Conservation (phyloP, 2,329 filamentous ascomycete genomes). For the Trichoderma afroharzianum region DNA sequence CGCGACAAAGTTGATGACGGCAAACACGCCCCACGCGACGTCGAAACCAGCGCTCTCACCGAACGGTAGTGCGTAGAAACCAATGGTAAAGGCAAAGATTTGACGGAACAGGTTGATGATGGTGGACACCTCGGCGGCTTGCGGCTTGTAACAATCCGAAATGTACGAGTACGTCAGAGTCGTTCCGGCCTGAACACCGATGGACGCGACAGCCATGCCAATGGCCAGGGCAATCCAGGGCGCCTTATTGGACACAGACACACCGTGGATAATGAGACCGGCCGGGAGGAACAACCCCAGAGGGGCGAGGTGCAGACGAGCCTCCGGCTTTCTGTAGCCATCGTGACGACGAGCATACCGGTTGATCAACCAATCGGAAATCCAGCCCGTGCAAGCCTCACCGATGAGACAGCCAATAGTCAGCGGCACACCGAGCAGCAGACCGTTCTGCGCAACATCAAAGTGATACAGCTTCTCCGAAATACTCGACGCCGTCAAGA, state of each 20-base stretch:
- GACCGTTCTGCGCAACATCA: slow-evolving; percentile 3
- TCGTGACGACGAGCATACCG: slow-evolving; percentile 8
- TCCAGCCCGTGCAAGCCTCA: slow-evolving; percentile 10
- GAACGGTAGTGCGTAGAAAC: slow-evolving; percentile 6
- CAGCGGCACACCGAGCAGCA: slow-evolving; percentile 4
- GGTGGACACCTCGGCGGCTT: slow-evolving; percentile 7
- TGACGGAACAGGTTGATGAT: slow-evolving; percentile 10
- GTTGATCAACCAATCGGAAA: slow-evolving; percentile 12
- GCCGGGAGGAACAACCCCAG: background rate
- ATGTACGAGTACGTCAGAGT: slow-evolving; percentile 13
- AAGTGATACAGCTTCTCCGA: slow-evolving; percentile 10
- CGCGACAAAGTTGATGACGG: background rate
- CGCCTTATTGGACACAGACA: background rate
- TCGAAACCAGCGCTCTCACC: background rate
- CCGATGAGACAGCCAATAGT: slow-evolving; percentile 4
- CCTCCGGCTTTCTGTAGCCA: background rate
- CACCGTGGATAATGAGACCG: slow-evolving; percentile 8
- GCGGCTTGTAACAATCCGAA: slow-evolving; percentile 11
- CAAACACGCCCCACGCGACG: slow-evolving; percentile 9
- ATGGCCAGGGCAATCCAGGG: slow-evolving; percentile 12
- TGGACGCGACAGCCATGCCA: slow-evolving; percentile 2
- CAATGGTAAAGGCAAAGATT: slow-evolving; percentile 10
- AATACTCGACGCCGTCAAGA: slow-evolving; percentile 6
- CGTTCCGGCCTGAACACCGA: slow-evolving; percentile 5
- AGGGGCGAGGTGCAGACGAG: slow-evolving; percentile 2